Evolutionary conservation across 192 early-diverging fungal genomes (phyloP), one percentile per base, ranked within the genome.

Genomic region (Polychytrium aggregatum): DNA sequence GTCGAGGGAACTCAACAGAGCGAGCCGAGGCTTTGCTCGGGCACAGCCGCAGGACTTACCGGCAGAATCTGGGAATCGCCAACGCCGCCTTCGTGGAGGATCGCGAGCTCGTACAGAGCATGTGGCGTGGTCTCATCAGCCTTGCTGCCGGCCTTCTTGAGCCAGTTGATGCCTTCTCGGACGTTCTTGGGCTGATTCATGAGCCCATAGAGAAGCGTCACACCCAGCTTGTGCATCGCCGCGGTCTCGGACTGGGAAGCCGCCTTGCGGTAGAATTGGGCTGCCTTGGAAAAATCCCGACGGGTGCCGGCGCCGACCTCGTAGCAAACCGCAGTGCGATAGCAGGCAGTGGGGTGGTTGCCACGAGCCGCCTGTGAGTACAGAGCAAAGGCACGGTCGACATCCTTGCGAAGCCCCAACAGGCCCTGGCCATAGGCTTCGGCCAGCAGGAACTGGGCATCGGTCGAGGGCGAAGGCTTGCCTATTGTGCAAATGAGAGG

Each of bases 221-320:
- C 82, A 18, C 90, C 96, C 17, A 96, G 70, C 65, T 96, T 97
- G 78, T 88, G 93, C 96, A 98, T 97, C 22, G 88, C 90, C 0
- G 90, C 82, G 11, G 90, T 85, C 44, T 96, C 91, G 39, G 87
- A 83, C 41, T 92, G 60, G 10, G 82, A 79, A 0, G 92, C 93
- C 0, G 91, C 85, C 67, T 97, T 94, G 48, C 88, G 72, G 62
- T 90, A 97, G 53, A 87, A 96, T 60, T 92, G 87, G 29, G 89
- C 70, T 0, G 92, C 82, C 8, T 86, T 78, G 24, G 69, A 60
- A 17, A 77, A 67, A 56, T 97, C 90, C 7, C 81, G 65, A 44
- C 88, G 87, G 14, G 88, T 91, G 34, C 96, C 96, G n/a, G 85
- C 81, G 22, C 92, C 93, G 21, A 85, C 65, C 59, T 98, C 96